Evolutionary conservation across 192 early-diverging fungal species (phyloP).

Genomic region (Ramicandelaber brevisporus): DNA sequence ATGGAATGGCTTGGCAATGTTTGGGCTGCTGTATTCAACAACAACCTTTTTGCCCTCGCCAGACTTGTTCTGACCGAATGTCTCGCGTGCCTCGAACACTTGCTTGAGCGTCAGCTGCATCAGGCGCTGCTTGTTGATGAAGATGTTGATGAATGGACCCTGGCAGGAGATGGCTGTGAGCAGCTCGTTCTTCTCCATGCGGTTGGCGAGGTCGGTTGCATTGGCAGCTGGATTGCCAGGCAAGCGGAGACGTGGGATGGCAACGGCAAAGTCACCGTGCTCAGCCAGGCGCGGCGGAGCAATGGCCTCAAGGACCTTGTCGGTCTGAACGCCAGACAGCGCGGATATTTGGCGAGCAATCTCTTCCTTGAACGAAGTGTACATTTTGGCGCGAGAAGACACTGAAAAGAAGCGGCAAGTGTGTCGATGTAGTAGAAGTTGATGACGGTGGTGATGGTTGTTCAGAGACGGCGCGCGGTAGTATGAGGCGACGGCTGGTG

Average conservation of each 20-base stretch:
- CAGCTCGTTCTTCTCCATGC: constrained; percentile 29
- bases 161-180: constrained; percentile 21
- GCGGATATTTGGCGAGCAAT: constrained; percentile 27
- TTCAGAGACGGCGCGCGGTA: too few species aligned
- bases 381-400: too few species aligned
- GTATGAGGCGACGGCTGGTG: too few species aligned
- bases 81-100: constrained; percentile 20
- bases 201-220: constrained; percentile 30
- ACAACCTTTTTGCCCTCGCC: constrained; percentile 52
- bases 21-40: constrained; percentile 86
- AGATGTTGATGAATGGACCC: constrained; percentile 58
- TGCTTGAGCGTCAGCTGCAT: constrained; percentile 21
- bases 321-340: constrained; percentile 20
- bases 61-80: constrained; percentile 34
- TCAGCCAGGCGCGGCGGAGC: constrained; percentile 28
- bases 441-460: too few species aligned
- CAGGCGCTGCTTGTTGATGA: constrained; percentile 26
- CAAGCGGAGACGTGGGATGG: constrained; percentile 35
- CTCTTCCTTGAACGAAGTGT: constrained; percentile 39
- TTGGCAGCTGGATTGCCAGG: constrained; percentile 40
- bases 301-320: constrained; percentile 22
- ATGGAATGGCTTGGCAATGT: constrained; percentile 98
- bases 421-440: too few species aligned
- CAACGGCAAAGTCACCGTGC: constrained; percentile 42
- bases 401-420: too few species aligned